Base-by-base conservation (phyloP, 192 early-diverging fungal genomes). In the Gamsiella multidivaricata region DNA sequence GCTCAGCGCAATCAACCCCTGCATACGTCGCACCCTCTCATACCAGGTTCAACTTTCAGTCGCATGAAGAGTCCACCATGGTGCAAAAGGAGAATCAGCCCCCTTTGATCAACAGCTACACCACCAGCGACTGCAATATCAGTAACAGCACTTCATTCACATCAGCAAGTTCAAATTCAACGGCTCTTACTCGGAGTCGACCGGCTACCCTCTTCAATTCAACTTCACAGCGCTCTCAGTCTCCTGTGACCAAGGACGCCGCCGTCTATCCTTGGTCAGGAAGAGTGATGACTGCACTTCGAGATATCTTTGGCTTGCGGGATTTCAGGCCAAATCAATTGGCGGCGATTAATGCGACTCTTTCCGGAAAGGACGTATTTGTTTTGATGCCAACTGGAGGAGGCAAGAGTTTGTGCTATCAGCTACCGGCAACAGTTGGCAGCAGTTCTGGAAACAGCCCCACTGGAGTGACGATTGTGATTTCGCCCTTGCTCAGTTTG, bases 321-420 rank as follows among this genome's bases (percentile, higher is more conserved):
- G 83, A 85, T 1, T 99, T 99, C 65, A 88, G 96, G 20, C 81
- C 85, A 15, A 93, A 96, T 60, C 97, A 99, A 73, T 70, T 93
- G 11, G 92, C 93, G 28, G 95, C 92, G 2, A 95, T 99, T 69
- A 95, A 97, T 70, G 89, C 93, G 1, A 92, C 95, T 1, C 67
- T 97, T 7, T 65, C 81, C 15, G 94, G 94, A 5, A 84, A 90
- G 52, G 96, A 98, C 56, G 89, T 91, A 5, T 98, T 98, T 88
- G 93, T 98, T 37, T 81, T 98, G 33, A 98, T 98, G 96, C 96
- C 96, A 3, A 98, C 96, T 0, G 96, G 96, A 33, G 96, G 96
- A 0, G 96, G 96, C 7, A 98, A 98, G 71, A 92, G 90, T 76
- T 79, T 98, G 34, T 98, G 96, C 73, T 98, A 96, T 67, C 94